A percentile compares a stretch with the other conserved stretches of the same genome.
These are phyloP conservation scores for Aquanectria penicillioides DNA, from an alignment of 2,329 filamentous ascomycete species.

Conservation along the genomic window DNA sequence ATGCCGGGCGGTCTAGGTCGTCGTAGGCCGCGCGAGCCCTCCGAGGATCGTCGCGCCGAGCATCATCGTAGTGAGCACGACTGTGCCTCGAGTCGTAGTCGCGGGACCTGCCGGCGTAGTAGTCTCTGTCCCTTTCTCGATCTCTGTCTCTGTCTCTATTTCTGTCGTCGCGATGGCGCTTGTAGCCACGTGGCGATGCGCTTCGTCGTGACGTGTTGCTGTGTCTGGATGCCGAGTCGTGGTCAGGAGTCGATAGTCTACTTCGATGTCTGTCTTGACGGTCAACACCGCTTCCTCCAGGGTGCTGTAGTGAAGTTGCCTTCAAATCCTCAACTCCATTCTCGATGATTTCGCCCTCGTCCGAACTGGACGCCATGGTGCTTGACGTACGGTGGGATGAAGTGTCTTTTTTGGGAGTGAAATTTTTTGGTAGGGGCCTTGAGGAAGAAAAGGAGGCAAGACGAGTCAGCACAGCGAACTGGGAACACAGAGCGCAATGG, in stretches of 20 bases:
- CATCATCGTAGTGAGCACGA: constrained; percentile 71
- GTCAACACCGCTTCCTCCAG: constrained; percentile 89
- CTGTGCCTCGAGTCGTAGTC: constrained; percentile 66
- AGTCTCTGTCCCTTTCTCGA: constrained; percentile 52
- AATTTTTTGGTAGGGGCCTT: constrained; percentile 23
- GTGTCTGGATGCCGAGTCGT: constrained; percentile 56
- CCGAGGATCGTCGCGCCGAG: constrained; percentile 57
- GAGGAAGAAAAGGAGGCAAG: constrained; percentile 32
- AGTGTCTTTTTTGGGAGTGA: constrained; percentile 9
- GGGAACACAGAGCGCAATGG: constrained; percentile 41
- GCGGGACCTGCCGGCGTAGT: constrained; percentile 60
- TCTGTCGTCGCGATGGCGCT: constrained; percentile 73
- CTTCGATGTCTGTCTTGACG: constrained; percentile 83
- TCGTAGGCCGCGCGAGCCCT: constrained; percentile 63
- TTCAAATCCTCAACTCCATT: constrained; percentile 72
- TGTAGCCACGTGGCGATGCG: constrained; percentile 72
- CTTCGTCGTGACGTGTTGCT: constrained; percentile 57
- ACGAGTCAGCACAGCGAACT: constrained; percentile 51
- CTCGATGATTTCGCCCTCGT: constrained; percentile 89
- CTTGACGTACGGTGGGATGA: constrained; percentile 31
- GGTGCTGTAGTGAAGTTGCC: constrained; percentile 86
- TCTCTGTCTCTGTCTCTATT: constrained; percentile 48
- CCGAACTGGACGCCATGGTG: constrained; percentile 69
- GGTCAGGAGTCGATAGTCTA: constrained; percentile 68
- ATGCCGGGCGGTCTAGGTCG: constrained; percentile 64